Base-by-base conservation (phyloP, 176 grass and related monocot species). In the Secale cereale region DNA sequence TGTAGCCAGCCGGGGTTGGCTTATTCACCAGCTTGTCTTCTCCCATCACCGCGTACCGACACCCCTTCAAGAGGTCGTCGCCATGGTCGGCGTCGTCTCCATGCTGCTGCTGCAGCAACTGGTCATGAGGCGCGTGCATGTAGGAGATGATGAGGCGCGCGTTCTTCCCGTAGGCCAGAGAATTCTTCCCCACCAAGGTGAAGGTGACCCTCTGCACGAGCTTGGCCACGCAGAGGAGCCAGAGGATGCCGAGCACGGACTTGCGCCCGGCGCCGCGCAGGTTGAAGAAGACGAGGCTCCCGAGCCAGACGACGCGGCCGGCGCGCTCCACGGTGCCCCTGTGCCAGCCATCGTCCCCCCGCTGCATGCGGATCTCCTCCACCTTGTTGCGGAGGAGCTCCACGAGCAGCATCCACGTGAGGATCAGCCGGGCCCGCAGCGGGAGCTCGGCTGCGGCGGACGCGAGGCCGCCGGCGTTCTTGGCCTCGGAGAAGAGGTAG, bases 281-380 rank as follows among this genome's bases (percentile, higher is more conserved):
- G 48, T 57, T 85, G 74, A 85, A 78, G 83, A 85, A 85, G 74
- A 78, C 83, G 25, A 85, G 83, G 46, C 25, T 78, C 1, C 83
- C 83, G 2, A 85, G 32, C 83, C 83, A 85, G 9, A 3, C 74
- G 32, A 78, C 32, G 23, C 74, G 83, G 31, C 43, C 61, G 63
- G 83, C 83, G 2, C 63, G 83, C 61, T 85, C 61, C 61, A 59
- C 10, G 83, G 30, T 68, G 83, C 83, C 74, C 3, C 45, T 40
- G 32, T 69, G 17, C 61, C 16, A 59, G 10, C 46, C 83, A 22
- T 71, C 68, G 11, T 39, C 68, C 0, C 39, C 22, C 5, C 23
- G 68, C n/a, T 27, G 45, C 83, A 78, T 69, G 83, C 59, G 46
- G 63, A 85, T 57, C 43, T 28, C 73, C 31, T 85, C 83, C 23